Evolutionary conservation across 768 basidiomycete genomes (phyloP), one percentile per base, ranked within the genome.

Genomic region (Kwoniella sp.): DNA sequence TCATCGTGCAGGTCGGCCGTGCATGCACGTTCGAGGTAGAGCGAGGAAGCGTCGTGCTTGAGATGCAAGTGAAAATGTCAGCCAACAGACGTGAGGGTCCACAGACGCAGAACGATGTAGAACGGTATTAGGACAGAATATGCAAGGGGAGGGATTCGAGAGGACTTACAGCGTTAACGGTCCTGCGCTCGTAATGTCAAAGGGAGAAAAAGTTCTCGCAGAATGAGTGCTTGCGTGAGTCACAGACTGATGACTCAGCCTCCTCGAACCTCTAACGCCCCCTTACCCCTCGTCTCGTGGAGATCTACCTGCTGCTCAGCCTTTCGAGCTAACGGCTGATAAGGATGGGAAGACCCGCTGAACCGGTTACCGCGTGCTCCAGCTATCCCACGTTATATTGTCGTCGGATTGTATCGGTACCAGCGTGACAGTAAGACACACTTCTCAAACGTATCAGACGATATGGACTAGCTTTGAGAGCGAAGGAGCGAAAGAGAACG

Each of bases 1-100:
- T 75, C 68, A 72, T 74, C 50, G 45, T 61, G 60, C 41, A 45
- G 5, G 41, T 45, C 8, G 17, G 41, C 20, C 41, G 41, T 45
- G 11, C 20, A 45, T 45, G 41, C 41, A 45, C 41, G 20, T 45
- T 7, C 41, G 41, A 20, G 41, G 4, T 17, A 17, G 3, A 20
- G 15, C 17, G 15, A 20, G 15, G 15, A 45, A 11, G 15, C 20
- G 17, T 45, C 41, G 41, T 45, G 41, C 11, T 45, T 20, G 8
- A 45, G 41, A 45, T n/a, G n/a, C n/a, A 45, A 20, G 15, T 45
- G 15, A 45, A 3, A 45, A 45, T 45, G 15, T 7, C n/a, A 45
- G 41, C 20, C 41, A 17, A 11, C 20, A 45, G 41, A 8, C 20
- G 41, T 45, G 11, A 20, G 20, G 41, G 3, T 45, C n/a, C n/a